These are phyloP conservation scores for Yamadazyma endophytica DNA, from an alignment of 805 yeast species.

Conservation along the genomic window DNA sequence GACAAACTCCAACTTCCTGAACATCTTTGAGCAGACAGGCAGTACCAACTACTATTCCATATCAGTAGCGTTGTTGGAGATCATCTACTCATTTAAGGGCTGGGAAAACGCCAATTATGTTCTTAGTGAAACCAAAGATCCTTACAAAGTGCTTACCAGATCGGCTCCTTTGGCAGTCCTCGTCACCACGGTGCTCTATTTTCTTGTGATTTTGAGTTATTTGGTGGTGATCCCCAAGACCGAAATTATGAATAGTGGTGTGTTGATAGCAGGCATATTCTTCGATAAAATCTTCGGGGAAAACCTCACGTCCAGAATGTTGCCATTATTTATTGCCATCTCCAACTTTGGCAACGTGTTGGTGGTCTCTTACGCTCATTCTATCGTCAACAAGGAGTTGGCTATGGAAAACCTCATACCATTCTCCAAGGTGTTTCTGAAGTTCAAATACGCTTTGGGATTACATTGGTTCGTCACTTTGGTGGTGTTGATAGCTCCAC, in stretches of 20 bases:
- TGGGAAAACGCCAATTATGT: conserved; percentile 71
- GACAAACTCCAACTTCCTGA: conserved; percentile 19
- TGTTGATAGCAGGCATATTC: conserved; percentile 59
- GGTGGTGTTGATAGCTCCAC: conserved; percentile 51
- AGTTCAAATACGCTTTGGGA: conserved; percentile 40
- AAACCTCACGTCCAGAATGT: conserved; percentile 41
- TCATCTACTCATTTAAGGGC: conserved; percentile 63
- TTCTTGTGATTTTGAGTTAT: conserved; percentile 55
- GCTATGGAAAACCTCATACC: conserved; percentile 53
- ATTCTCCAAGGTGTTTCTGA: conserved; percentile 41
- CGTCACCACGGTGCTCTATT: conserved; percentile 49
- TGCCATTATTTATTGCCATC: conserved; percentile 56
- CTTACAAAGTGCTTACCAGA: conserved; percentile 50
- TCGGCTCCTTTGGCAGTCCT: conserved; percentile 60
- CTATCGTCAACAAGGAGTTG: conserved; percentile 55
- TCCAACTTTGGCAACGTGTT: conserved; percentile 63
- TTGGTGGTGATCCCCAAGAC: conserved; percentile 49
- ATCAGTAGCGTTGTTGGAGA: conserved; percentile 54
- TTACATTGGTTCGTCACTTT: conserved; percentile 58
- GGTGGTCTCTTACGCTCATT: conserved; percentile 60
- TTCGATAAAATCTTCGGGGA: conserved; percentile 57
- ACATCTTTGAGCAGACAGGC: conserved; percentile 27
- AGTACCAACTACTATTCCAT: conserved; percentile 42
- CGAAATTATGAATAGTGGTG: conserved; percentile 52
- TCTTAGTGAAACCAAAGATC: conserved; percentile 53